A percentile compares a stretch with the other conserved stretches of the same genome.
phyloP scores from a whole-genome alignment of 1,284 basidiomycete species.

The Apiotrichum brassicae region DNA sequence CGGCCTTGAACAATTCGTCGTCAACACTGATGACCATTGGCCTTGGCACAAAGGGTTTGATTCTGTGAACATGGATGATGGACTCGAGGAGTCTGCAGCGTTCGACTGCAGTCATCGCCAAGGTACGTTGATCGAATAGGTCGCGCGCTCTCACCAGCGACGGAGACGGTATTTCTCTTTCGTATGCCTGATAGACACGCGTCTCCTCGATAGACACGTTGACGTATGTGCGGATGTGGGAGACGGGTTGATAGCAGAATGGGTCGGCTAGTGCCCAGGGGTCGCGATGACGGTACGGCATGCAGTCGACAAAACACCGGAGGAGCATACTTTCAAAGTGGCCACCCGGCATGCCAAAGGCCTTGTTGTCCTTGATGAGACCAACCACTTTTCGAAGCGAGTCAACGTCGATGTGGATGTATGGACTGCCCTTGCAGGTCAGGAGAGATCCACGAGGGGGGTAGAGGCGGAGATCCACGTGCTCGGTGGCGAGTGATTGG shows the following conservation, averaged over 20 bases:
- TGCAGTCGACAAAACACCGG: no score
- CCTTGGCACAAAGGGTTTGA: not conserved
- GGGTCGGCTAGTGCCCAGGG: not conserved
- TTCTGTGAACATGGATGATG: not conserved
- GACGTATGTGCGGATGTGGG: not conserved
- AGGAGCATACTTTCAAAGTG: no score
- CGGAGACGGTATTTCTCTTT: no score
- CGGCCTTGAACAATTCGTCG: not conserved
- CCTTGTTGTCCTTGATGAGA: no score
- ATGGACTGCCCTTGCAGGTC: not conserved
- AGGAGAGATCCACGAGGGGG: not conserved
- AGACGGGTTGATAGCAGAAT: not conserved
- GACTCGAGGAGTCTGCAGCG: not conserved
- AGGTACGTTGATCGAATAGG: no score
- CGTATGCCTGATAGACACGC: no score
- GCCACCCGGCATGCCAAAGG: no score
- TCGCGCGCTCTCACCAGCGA: no score
- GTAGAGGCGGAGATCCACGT: not conserved
- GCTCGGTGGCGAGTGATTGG: not conserved
- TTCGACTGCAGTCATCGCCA: no score
- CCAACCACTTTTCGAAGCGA: no score
- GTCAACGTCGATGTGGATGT: not conserved
- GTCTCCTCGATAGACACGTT: not conserved
- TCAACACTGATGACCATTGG: not conserved
- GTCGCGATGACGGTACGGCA: not conserved